These are phyloP conservation scores for Hymenoscyphus fructigenus DNA, from an alignment of 2,329 filamentous ascomycete species.

Conservation along the genomic window DNA sequence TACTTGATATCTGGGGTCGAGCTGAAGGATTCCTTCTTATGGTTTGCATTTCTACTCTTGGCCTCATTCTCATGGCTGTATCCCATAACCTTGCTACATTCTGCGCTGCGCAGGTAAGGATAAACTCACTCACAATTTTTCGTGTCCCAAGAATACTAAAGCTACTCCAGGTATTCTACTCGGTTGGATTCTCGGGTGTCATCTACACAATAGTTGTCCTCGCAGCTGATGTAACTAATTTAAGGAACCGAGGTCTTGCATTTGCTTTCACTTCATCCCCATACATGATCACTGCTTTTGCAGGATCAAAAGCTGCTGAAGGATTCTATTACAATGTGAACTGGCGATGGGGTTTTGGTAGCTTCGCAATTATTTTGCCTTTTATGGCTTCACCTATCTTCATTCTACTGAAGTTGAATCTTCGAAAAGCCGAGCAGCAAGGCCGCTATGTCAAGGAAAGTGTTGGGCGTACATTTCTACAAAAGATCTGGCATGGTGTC, in stretches of 20 bases:
- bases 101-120: background rate
- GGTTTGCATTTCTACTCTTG: too few relatives aligned
- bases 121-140: too few relatives aligned
- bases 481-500: constrained; percentile 53
- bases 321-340: constrained; percentile 50
- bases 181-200: constrained; percentile 49
- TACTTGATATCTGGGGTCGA: too few relatives aligned
- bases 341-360: constrained; percentile 67
- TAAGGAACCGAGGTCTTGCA: constrained; percentile 56
- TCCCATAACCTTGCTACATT: constrained; percentile 38
- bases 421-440: constrained; percentile 55
- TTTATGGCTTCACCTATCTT: constrained; percentile 60
- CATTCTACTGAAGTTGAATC: constrained; percentile 47
- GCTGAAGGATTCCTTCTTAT: too few relatives aligned
- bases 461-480: constrained; percentile 43
- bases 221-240: constrained; percentile 62
- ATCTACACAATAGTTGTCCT: constrained; percentile 61
- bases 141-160: too few relatives aligned
- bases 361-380: constrained; percentile 63
- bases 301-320: constrained; percentile 54
- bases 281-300: constrained; percentile 61
- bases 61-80: constrained; percentile 50
- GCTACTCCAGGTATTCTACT: background rate
- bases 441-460: constrained; percentile 46
- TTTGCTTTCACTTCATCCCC: constrained; percentile 60